A percentile compares a stretch with the other conserved stretches of the same genome.
Evolutionary conservation across 2,329 filamentous ascomycete species (phyloP).

Genomic region (Trichoderma sp.): DNA sequence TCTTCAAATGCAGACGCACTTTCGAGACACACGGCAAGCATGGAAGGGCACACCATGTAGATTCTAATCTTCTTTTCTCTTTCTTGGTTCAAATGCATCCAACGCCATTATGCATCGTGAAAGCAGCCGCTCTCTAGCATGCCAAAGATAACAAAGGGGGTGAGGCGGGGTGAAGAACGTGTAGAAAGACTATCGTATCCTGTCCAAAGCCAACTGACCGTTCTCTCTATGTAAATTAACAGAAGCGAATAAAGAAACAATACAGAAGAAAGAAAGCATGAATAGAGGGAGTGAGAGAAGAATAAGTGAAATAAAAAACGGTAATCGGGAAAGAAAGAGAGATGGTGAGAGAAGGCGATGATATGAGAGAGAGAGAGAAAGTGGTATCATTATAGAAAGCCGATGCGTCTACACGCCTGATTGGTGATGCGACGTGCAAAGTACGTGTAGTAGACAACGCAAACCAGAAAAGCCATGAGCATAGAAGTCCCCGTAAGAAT

Average conservation of each 20-base stretch:
- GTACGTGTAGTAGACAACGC: not conserved
- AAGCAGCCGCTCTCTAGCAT: slow-evolving; percentile 12
- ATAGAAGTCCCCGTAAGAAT: slow-evolving; percentile 22
- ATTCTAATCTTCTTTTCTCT: not conserved
- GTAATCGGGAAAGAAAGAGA: not conserved
- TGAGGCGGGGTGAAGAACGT: not conserved
- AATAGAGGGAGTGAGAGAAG: not conserved
- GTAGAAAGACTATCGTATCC: slow-evolving; percentile 23
- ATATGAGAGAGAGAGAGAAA: slow-evolving; percentile 6
- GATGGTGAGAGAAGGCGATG: not conserved
- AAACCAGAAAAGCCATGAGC: slow-evolving; percentile 12
- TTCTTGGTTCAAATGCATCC: slow-evolving; percentile 23
- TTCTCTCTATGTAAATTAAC: slow-evolving; percentile 24
- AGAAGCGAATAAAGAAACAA: slow-evolving; percentile 12
- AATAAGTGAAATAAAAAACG: not conserved
- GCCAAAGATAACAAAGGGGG: slow-evolving; percentile 2
- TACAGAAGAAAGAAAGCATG: not conserved
- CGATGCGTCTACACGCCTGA: not conserved
- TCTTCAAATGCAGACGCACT: not conserved
- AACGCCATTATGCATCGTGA: slow-evolving; percentile 27
- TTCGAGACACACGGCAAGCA: not conserved
- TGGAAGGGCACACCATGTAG: not conserved
- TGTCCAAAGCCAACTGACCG: slow-evolving; percentile 19
- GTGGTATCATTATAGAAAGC: slow-evolving; percentile 27
- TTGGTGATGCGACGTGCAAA: not conserved